A percentile compares a stretch with the other conserved stretches of the same genome.
Conservation (phyloP, 106 monocot species). For the Phalaenopsis equestris region DNA sequence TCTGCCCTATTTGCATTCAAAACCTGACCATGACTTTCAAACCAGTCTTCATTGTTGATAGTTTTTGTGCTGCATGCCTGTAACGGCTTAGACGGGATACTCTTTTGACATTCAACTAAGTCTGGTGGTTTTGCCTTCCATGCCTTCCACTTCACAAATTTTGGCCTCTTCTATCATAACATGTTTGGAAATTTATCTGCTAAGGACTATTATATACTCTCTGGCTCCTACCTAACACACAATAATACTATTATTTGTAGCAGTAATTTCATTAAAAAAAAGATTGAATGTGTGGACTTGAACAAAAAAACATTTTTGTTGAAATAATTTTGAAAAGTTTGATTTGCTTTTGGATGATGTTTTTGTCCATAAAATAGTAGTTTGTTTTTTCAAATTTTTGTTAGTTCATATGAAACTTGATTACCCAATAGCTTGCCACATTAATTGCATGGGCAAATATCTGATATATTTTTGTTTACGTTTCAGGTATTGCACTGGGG, state of each 20-base stretch:
- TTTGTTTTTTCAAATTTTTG: not conserved
- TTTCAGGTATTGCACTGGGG: slow-evolving; percentile 97
- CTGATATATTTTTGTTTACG: not conserved
- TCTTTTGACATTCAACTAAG: not conserved
- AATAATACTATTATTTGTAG: not conserved
- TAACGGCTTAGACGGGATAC: not conserved
- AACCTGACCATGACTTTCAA: too few relatives aligned
- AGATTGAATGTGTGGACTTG: not conserved
- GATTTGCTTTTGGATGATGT: not conserved
- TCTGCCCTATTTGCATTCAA: too few relatives aligned
- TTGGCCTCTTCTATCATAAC: not conserved
- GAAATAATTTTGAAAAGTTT: not conserved
- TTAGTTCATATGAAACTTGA: not conserved
- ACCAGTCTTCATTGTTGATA: too few relatives aligned
- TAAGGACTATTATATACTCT: not conserved
- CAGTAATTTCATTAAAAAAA: not conserved
- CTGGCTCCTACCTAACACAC: not conserved
- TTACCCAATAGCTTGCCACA: not conserved
- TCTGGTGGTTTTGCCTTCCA: too few relatives aligned
- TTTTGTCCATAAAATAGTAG: not conserved
- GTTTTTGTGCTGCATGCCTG: not conserved
- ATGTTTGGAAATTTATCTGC: not conserved
- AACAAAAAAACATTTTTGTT: not conserved
- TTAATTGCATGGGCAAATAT: not conserved
- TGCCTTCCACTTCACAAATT: too few relatives aligned